phyloP scores from a whole-genome alignment of 768 basidiomycete species.

The Jaapia argillacea region DNA sequence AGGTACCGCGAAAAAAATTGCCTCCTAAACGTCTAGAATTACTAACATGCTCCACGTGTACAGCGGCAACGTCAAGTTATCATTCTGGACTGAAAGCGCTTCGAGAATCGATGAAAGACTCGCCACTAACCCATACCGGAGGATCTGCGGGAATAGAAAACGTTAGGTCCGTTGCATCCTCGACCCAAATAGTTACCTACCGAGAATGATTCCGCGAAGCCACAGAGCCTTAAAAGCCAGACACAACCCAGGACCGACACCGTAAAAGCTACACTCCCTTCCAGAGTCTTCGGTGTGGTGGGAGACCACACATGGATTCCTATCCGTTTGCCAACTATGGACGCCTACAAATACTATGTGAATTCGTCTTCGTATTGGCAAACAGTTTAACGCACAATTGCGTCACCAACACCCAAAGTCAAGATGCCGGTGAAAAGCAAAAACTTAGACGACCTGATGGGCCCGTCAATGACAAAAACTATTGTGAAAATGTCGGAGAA shows the following conservation, averaged over 20 bases:
- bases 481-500: slow-evolving; percentile 8
- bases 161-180: slow-evolving; percentile 1
- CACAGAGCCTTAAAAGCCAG: slow-evolving; percentile 59
- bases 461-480: background rate
- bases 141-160: slow-evolving; percentile 41
- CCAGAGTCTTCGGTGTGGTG: slow-evolving; percentile 78
- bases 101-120: slow-evolving; percentile 69
- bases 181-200: slow-evolving; percentile 55
- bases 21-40: slow-evolving; percentile 39
- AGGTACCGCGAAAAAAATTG: too few relatives aligned
- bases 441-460: slow-evolving; percentile 34
- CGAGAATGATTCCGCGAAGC: slow-evolving; percentile 65
- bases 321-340: slow-evolving; percentile 79
- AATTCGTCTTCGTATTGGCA: background rate
- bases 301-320: slow-evolving; percentile 82
- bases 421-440: slow-evolving; percentile 79
- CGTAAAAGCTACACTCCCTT: slow-evolving; percentile 82
- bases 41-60: slow-evolving; percentile 90
- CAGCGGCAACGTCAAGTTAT: slow-evolving; percentile 93
- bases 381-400: slow-evolving; percentile 40
- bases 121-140: slow-evolving; percentile 55
- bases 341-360: slow-evolving; percentile 47
- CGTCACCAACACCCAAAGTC: slow-evolving; percentile 87
- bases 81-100: slow-evolving; percentile 91
- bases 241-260: slow-evolving; percentile 60